Percentiles rank a stretch among this genome's conserved stretches.
Conservation (phyloP, 2,329 filamentous ascomycete species). For the Fusarium albidum region DNA sequence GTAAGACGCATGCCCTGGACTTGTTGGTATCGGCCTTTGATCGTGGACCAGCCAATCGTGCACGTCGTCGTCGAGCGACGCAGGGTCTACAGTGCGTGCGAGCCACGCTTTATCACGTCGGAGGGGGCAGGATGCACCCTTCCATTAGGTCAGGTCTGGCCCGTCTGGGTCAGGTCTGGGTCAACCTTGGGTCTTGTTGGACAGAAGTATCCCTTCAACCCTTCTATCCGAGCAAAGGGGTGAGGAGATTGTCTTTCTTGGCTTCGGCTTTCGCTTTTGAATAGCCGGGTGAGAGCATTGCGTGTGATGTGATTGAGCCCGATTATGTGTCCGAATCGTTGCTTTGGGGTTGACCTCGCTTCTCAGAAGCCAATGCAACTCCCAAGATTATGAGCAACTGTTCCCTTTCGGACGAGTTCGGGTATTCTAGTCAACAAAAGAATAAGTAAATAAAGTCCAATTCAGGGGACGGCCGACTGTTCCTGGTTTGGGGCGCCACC, state of each 20-base stretch:
- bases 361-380: conserved; percentile 27
- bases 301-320: not conserved
- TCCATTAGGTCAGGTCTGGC: not conserved
- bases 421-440: conserved; percentile 29
- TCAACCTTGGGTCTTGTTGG: conserved; percentile 18
- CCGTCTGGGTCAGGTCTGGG: conserved; percentile 1
- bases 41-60: conserved; percentile 29
- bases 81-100: conserved; percentile 30
- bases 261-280: not conserved
- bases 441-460: conserved; percentile 12
- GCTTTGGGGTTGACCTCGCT: conserved; percentile 25
- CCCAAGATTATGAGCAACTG: conserved; percentile 29
- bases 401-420: conserved; percentile 30
- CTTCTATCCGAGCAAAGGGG: conserved; percentile 29
- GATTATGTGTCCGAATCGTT: conserved; percentile 18
- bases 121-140: not conserved
- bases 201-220: conserved; percentile 29
- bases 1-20: conserved; percentile 31
- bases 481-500: conserved; percentile 29
- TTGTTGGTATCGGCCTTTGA: conserved; percentile 36
- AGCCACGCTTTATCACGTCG: conserved; percentile 21
- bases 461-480: conserved; percentile 14
- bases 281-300: not conserved
- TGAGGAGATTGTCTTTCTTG: conserved; percentile 6
- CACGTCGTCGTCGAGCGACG: conserved; percentile 1